phyloP scores from a whole-genome alignment of 805 yeast genomes.

The Candida boleticola region DNA sequence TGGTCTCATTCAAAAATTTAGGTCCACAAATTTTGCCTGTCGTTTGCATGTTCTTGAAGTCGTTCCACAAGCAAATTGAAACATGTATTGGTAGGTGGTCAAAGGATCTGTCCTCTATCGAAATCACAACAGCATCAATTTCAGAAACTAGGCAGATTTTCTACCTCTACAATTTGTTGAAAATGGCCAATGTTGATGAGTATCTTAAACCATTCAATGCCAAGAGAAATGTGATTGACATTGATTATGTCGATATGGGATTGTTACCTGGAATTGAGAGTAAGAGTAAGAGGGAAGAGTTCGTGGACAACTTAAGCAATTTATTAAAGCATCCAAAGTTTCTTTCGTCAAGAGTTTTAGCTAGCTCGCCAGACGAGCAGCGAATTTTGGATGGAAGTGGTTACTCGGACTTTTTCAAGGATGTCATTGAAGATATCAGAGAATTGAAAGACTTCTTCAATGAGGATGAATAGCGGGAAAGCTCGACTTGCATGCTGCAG shows the following conservation, averaged over 20 bases:
- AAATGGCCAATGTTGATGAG: constrained; percentile 50
- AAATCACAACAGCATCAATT: constrained; percentile 34
- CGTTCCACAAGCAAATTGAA: constrained; percentile 65
- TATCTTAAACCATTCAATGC: constrained; percentile 26
- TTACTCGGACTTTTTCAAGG: constrained; percentile 23
- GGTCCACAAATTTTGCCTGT: constrained; percentile 67
- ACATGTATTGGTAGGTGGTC: constrained; percentile 70
- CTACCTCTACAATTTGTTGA: constrained; percentile 58
- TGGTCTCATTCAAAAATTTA: constrained; percentile 57
- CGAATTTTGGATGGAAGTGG: constrained; percentile 51
- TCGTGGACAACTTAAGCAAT: constrained; percentile 63
- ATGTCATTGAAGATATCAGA: constrained; percentile 35
- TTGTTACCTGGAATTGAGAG: constrained; percentile 62
- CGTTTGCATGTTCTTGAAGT: constrained; percentile 56
- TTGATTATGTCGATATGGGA: constrained; percentile 24
- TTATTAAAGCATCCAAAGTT: constrained; percentile 85
- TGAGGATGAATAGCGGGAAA: constrained; percentile 7
- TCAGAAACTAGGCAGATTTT: constrained; percentile 57
- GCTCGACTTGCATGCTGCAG: no score
- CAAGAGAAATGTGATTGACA: constrained; percentile 7
- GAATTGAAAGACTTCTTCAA: constrained; percentile 30
- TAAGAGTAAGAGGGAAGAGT: constrained; percentile 54
- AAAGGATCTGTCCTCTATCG: constrained; percentile 45
- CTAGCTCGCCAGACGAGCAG: constrained; percentile 66
- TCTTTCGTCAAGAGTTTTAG: constrained; percentile 62